Conservation (phyloP, 75 land plant species). For the Sequoia sempervirens region DNA sequence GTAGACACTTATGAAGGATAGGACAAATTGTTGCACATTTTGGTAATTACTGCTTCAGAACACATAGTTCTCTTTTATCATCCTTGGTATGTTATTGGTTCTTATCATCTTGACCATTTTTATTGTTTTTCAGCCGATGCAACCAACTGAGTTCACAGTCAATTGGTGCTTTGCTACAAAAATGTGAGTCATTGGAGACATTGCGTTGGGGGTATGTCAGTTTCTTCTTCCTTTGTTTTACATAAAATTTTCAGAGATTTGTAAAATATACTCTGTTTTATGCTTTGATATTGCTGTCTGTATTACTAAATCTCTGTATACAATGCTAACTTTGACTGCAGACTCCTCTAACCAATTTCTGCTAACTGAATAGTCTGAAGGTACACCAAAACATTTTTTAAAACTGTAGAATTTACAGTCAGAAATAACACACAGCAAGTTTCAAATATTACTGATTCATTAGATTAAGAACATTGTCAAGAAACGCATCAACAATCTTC, state of each 20-base stretch:
- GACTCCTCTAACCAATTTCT: neutral
- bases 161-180: slow-evolving; percentile 49
- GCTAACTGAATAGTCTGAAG: neutral
- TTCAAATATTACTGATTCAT: neutral
- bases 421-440: neutral
- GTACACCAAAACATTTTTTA: neutral
- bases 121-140: slow-evolving; percentile 55
- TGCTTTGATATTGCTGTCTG: neutral
- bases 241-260: neutral
- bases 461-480: neutral
- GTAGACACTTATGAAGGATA: neutral
- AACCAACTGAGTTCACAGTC: slow-evolving; percentile 47
- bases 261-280: neutral
- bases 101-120: neutral
- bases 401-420: neutral
- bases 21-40: neutral
- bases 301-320: no score
- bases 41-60: neutral
- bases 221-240: neutral
- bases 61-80: neutral
- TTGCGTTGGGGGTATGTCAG: slow-evolving; percentile 58
- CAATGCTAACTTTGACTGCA: neutral
- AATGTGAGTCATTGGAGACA: slow-evolving; percentile 57
- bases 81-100: neutral
- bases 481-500: no score